Evolutionary conservation across 2,329 filamentous ascomycete genomes (phyloP), one percentile per base, ranked within the genome.

Genomic region (Kalaharituber pfeilii): DNA sequence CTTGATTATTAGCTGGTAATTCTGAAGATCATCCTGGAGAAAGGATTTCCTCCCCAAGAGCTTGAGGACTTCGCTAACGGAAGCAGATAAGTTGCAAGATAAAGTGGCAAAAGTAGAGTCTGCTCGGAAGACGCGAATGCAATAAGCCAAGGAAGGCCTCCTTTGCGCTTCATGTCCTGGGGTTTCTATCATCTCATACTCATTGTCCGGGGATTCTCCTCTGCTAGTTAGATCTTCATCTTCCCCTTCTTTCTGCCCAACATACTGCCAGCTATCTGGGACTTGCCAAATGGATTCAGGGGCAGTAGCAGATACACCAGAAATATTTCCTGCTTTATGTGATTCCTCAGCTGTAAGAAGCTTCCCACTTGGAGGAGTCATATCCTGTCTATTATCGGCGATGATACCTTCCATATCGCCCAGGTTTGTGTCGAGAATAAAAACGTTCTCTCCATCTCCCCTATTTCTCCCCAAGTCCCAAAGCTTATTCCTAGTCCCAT

Each of bases 261-360:
- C 85, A 25, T 96, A 89, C 51, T 85, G 87, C 91, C 91, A 98
- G 66, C 88, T 95, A 67, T 96, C 89, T 1, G 91, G 89, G 2
- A 88, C 88, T 67, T 93, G 85, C 89, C 89, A 98, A 2, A 79
- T 78, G 1, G 81, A 80, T 36, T 66, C 62, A 26, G 66, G 69
- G 50, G 70, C 67, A 30, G 63, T 56, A 22, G 67, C 66, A 28
- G 70, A 67, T 22, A 63, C 59, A 58, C 52, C 39, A 66, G 61
- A 24, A 62, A 61, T 22, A 65, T 66, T n/a, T 55, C 27, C 63
- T 62, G 18, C 67, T 68, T 26, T 63, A 57, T 24, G 36, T 68
- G 66, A 25, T 64, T 62, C 47, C 65, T 69, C 24, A 77, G 73
- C 26, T 68, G 66, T 30, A 76, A 73, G 59, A 71, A 68, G 60